Conservation (phyloP, 2,329 filamentous ascomycete genomes). For the Didymella segeticola region DNA sequence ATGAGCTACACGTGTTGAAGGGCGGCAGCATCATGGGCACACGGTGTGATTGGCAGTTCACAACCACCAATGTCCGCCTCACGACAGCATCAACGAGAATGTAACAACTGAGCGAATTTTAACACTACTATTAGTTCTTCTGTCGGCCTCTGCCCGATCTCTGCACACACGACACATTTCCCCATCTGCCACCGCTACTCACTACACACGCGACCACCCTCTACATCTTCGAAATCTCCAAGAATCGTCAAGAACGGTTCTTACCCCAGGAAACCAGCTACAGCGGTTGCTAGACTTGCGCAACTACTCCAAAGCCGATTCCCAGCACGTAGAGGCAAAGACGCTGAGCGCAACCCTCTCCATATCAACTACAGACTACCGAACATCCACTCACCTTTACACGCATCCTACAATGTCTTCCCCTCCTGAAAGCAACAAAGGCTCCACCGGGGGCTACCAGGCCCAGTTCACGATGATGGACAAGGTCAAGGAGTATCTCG, state of each 20-base stretch:
- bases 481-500: slow-evolving; percentile 32
- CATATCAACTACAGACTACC: neutral
- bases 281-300: neutral
- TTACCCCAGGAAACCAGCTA: neutral
- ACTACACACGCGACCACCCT: slow-evolving; percentile 5
- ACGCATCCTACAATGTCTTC: slow-evolving; percentile 21
- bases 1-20: neutral
- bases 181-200: slow-evolving; percentile 5
- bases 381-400: neutral
- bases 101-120: slow-evolving; percentile 2
- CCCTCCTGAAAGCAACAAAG: slow-evolving; percentile 10
- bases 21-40: neutral
- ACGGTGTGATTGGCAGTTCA: neutral
- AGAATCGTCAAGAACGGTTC: neutral
- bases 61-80: neutral
- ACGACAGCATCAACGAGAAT: neutral
- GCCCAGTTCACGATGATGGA: slow-evolving; percentile 23
- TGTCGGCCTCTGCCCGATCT: slow-evolving; percentile 28
- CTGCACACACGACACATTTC: slow-evolving; percentile 17
- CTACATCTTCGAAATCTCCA: neutral
- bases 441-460: slow-evolving; percentile 6
- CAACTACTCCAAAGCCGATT: neutral
- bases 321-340: neutral
- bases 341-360: neutral
- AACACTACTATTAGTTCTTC: slow-evolving; percentile 22